Conservation (phyloP, 176 grass and related monocot genomes). For the Hordeum vulgare region MorexV3_pseudomolecules_assembly NC_058521.1:608393960-608394459, state of each 20-base stretch:
- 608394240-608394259: background rate
- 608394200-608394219: constrained; percentile 36
- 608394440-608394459: constrained; percentile 32
- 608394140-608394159: constrained; percentile 21
- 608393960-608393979: background rate
- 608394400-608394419: constrained; percentile 6
- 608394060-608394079: background rate
- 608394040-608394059: background rate
- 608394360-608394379: constrained; percentile 19
- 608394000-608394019: background rate
- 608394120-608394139: background rate
- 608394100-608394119: constrained; percentile 1
- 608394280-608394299: constrained; percentile 47
- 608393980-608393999: background rate
- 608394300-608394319: constrained; percentile 45
- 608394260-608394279: constrained; percentile 46
- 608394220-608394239: background rate
- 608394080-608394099: constrained; percentile 8
- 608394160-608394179: constrained; percentile 47
- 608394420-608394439: background rate
- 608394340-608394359: constrained; percentile 27
- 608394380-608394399: constrained; percentile 32
- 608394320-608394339: constrained; percentile 46
- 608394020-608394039: background rate
- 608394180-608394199: constrained; percentile 42